phyloP scores from a whole-genome alignment of 768 basidiomycete genomes.

The Crucibulum laeve region DNA sequence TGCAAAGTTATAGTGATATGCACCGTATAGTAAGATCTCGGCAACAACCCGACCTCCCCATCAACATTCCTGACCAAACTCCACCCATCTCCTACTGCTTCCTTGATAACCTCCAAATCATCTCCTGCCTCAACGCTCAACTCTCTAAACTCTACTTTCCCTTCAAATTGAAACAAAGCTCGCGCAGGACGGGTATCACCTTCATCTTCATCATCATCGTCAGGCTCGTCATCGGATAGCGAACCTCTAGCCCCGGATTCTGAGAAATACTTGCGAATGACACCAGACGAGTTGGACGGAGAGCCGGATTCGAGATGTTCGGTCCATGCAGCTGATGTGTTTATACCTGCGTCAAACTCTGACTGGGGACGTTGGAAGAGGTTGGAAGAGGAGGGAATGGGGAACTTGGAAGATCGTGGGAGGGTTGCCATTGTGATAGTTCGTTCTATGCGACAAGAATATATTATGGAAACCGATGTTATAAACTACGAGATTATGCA shows the following conservation, averaged over 20 bases:
- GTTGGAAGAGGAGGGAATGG: too few species aligned
- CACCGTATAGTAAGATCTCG: constrained; percentile 71
- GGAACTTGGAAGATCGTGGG: too few species aligned
- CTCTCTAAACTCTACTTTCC: constrained; percentile 72
- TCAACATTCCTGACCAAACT: constrained; percentile 58
- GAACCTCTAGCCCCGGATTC: constrained; percentile 18
- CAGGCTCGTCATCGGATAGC: constrained; percentile 41
- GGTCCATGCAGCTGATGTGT: constrained; percentile 76
- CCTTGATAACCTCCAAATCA: constrained; percentile 64
- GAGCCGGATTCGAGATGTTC: constrained; percentile 54
- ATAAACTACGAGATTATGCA: too few species aligned
- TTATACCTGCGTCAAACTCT: constrained; percentile 77
- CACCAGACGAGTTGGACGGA: constrained; percentile 9
- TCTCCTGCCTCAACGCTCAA: constrained; percentile 67
- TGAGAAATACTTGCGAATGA: constrained; percentile 28
- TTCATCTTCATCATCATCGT: constrained; percentile 26
- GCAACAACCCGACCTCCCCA: constrained; percentile 67
- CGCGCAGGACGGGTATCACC: constrained; percentile 47
- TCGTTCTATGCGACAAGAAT: too few species aligned
- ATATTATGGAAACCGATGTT: too few species aligned
- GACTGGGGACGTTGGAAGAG: too few species aligned
- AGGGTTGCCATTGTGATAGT: too few species aligned
- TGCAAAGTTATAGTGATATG: constrained; percentile 13
- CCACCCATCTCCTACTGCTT: constrained; percentile 76
- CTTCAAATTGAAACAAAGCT: constrained; percentile 71